These are phyloP conservation scores for Obba rivulosa DNA, from an alignment of 768 basidiomycete species.

Conservation along the genomic window DNA sequence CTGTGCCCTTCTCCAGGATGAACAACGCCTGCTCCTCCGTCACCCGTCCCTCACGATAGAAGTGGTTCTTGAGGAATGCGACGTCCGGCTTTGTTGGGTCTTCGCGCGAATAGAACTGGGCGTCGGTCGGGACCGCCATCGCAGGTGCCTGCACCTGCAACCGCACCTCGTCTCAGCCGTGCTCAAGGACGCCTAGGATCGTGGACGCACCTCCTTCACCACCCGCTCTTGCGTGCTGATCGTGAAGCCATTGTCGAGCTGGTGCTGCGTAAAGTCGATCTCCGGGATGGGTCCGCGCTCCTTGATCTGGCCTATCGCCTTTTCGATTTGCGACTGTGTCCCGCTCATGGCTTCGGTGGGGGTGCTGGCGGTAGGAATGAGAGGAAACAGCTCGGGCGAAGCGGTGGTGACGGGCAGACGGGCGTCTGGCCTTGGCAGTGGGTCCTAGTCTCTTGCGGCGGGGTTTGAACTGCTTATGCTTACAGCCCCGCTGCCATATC, in stretches of 20 bases:
- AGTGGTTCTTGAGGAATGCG: conserved; percentile 97
- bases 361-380: conserved; percentile 5
- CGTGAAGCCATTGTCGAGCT: conserved; percentile 85
- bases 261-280: conserved; percentile 89
- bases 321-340: conserved; percentile 48
- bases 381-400: background rate
- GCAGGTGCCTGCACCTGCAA: conserved; percentile 94
- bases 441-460: conserved; percentile 13
- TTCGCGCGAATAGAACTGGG: conserved; percentile 84
- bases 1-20: conserved; percentile 86
- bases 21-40: conserved; percentile 94
- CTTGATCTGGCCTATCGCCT: conserved; percentile 62
- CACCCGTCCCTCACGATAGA: conserved; percentile 91
- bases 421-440: background rate
- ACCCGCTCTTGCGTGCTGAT: conserved; percentile 94
- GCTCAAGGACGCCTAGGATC: conserved; percentile 3
- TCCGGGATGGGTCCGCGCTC: conserved; percentile 43
- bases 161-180: background rate
- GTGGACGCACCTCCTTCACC: conserved; percentile 79
- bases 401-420: conserved; percentile 12
- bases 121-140: conserved; percentile 84
- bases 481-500: too few species aligned
- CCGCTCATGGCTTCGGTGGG: conserved; percentile 18
- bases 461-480: conserved; percentile 9
- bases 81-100: conserved; percentile 92